Conservation (phyloP, 257 asterid species). For the Nicotiana knightiana region DNA sequence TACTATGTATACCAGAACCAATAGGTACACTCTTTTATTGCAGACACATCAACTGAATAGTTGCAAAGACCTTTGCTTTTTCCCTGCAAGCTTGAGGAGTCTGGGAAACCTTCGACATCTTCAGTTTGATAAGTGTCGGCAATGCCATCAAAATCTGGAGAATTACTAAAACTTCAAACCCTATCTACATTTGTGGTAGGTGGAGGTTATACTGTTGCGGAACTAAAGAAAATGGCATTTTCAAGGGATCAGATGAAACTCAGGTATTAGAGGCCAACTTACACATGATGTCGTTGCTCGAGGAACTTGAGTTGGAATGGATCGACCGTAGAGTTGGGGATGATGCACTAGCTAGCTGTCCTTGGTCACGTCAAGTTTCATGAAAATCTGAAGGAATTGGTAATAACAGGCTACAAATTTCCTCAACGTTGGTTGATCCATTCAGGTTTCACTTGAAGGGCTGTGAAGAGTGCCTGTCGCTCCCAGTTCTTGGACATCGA, state of each 20-base stretch:
- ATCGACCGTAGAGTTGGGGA: not conserved
- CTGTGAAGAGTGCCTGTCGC: constrained; percentile 16
- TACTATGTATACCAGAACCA: constrained; percentile 22
- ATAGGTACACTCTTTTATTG: not conserved
- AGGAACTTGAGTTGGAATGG: constrained; percentile 34
- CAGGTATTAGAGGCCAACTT: constrained; percentile 27
- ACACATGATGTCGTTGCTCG: constrained; percentile 22
- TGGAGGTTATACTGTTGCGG: not conserved
- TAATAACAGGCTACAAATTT: constrained; percentile 21
- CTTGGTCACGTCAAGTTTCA: constrained; percentile 40
- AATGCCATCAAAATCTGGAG: not conserved
- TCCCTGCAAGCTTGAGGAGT: not conserved
- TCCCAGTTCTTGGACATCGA: constrained; percentile 24
- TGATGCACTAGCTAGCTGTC: constrained; percentile 19
- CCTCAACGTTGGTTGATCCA: constrained; percentile 26
- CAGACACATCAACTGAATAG: not conserved
- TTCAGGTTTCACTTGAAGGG: constrained; percentile 18
- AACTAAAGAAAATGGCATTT: not conserved
- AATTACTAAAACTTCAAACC: not conserved
- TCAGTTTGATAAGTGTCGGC: not conserved
- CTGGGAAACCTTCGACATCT: not conserved
- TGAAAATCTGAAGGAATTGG: constrained; percentile 28
- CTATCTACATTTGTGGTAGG: not conserved
- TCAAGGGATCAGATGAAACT: not conserved
- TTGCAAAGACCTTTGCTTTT: not conserved